Evolutionary conservation across 305 asterid species (phyloP), one percentile per base, ranked within the genome.

Genomic region (Fraxinus baroniana): DNA sequence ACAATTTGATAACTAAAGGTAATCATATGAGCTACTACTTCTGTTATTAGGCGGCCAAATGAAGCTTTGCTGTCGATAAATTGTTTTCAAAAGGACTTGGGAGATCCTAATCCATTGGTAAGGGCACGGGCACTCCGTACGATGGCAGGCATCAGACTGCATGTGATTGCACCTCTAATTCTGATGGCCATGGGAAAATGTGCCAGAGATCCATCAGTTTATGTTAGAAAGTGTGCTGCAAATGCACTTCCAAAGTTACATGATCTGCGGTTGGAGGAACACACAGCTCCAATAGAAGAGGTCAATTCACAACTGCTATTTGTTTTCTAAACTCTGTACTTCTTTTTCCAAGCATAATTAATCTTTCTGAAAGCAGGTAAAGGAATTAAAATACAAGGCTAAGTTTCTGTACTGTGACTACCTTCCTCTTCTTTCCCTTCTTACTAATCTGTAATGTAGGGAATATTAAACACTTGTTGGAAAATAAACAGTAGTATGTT

Each of bases 41-140:
- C 4, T 85, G 78, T 83, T 82, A 33, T 62, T 85, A 93, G 98
- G 94, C 94, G 98, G n/a, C 98, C 98, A 6, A 91, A 89, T 30
- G 99, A 96, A 88, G 87, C 97, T 60, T 82, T 96, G 91, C 89
- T 96, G 81, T 96, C 99, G 15, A 96, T 96, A 85, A 94, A 96
- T 86, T 92, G 76, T 89, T 96, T 96, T 83, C 98, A 96, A 91
- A 96, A 93, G 92, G 98, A 96, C 90, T 88, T 94, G 86, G 98
- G 97, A 79, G 98, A 96, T 85, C 88, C 94, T 4, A 94, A 94
- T 84, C 95, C 98, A 18, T 85, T 96, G 87, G 99, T 94, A 83
- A 87, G 99, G 88, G 99, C 98, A 22, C 89, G 97, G 95, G 98
- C 99, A 9, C 95, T 94, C 72, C 98, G 99, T 39, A 91, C 98